phyloP scores from a whole-genome alignment of 192 early-diverging fungal genomes.

The Coemansia sp. region DNA sequence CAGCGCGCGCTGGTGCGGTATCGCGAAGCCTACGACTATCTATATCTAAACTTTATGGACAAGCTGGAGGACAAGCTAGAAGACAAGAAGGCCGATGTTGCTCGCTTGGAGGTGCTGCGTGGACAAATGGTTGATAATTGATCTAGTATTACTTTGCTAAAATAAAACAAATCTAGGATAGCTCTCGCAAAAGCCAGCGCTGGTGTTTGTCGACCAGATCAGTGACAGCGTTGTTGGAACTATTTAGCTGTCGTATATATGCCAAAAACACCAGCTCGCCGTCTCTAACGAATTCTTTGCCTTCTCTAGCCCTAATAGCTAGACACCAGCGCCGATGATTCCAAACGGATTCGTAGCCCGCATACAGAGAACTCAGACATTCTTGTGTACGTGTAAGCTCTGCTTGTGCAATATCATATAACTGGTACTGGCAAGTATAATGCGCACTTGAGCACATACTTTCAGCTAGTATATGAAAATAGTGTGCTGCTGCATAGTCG shows the following conservation, averaged over 20 bases:
- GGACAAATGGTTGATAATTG: neutral
- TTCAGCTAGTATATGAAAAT: constrained; percentile 29
- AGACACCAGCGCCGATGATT: constrained; percentile 47
- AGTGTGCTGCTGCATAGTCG: constrained; percentile 49
- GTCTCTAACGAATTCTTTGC: neutral
- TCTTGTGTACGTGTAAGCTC: constrained; percentile 18
- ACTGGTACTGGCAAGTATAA: neutral
- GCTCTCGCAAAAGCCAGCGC: constrained; percentile 20
- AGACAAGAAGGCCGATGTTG: constrained; percentile 2
- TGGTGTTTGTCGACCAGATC: constrained; percentile 18
- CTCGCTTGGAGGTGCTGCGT: neutral
- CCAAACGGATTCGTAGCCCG: constrained; percentile 45
- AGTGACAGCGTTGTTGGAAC: neutral
- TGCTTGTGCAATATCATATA: constrained; percentile 10
- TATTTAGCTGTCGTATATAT: neutral
- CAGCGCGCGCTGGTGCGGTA: constrained; percentile 36
- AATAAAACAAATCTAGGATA: constrained; percentile 9
- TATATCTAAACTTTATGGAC: constrained; percentile 10
- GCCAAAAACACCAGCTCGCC: constrained; percentile 15
- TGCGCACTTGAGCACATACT: neutral
- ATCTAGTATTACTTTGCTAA: neutral
- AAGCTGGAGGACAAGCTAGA: neutral
- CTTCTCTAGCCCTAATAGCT: neutral
- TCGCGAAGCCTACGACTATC: constrained; percentile 40
- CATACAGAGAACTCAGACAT: constrained; percentile 18